Conservation (phyloP, 2,329 filamentous ascomycete genomes). For the Endothia cerciana region DNA sequence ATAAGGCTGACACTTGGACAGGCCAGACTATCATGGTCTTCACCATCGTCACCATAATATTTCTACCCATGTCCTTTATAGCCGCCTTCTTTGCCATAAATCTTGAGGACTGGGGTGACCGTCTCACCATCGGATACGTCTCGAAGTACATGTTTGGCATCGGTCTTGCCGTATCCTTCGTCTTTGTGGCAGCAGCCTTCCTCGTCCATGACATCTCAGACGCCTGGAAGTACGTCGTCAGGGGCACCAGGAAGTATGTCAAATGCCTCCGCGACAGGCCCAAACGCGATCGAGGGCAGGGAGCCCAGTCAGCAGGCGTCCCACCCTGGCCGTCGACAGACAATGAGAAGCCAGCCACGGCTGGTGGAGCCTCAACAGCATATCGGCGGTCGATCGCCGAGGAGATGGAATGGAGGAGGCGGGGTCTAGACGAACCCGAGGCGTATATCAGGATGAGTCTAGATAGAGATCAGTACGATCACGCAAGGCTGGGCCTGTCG, state of each 20-base stretch:
- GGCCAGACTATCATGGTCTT: conserved; percentile 49
- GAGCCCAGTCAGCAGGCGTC: background rate
- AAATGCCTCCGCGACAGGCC: background rate
- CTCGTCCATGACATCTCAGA: conserved; percentile 41
- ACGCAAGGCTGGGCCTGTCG: conserved; percentile 24
- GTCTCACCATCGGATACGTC: conserved; percentile 35
- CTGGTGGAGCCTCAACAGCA: conserved; percentile 22
- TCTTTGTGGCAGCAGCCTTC: conserved; percentile 44
- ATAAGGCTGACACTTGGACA: background rate
- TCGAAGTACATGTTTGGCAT: conserved; percentile 42
- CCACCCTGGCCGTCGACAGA: conserved; percentile 14
- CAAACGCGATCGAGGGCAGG: background rate
- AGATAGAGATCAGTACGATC: conserved; percentile 20
- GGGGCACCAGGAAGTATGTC: background rate
- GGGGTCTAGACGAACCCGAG: conserved; percentile 16
- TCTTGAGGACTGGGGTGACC: conserved; percentile 49
- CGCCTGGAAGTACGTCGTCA: conserved; percentile 24
- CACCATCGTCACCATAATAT: conserved; percentile 50
- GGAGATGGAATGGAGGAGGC: conserved; percentile 23
- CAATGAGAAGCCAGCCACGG: conserved; percentile 22
- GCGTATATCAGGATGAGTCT: conserved; percentile 22
- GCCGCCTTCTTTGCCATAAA: conserved; percentile 50
- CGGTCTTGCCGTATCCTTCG: conserved; percentile 45
- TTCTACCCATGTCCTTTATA: conserved; percentile 49
- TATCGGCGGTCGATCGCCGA: conserved; percentile 16